A percentile compares a stretch with the other conserved stretches of the same genome.
phyloP scores from a whole-genome alignment of 192 early-diverging fungal species.

The Coemansia sp. region DNA sequence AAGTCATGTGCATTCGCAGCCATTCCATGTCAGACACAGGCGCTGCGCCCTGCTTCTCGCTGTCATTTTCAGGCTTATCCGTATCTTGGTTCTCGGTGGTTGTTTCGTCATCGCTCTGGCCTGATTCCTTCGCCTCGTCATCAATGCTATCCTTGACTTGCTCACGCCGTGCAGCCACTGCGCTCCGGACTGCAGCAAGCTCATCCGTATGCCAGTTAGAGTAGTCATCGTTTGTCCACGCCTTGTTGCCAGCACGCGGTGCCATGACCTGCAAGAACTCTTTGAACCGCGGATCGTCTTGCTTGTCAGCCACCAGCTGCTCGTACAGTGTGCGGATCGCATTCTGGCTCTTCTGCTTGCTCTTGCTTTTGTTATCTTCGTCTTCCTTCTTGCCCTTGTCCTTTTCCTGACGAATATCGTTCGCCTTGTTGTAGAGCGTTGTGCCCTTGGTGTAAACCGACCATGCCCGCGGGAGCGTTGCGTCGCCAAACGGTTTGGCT shows the following conservation, averaged over 20 bases:
- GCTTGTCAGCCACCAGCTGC: conserved; percentile 54
- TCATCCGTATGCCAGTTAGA: conserved; percentile 41
- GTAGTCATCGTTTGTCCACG: conserved; percentile 56
- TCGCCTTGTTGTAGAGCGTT: conserved; percentile 63
- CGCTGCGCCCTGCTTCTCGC: conserved; percentile 29
- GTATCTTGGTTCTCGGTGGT: background rate
- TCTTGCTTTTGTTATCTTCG: conserved; percentile 14
- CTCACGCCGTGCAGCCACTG: conserved; percentile 44
- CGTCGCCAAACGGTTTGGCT: conserved; percentile 86
- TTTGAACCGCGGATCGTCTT: conserved; percentile 78
- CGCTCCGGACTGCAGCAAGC: conserved; percentile 32
- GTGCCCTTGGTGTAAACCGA: conserved; percentile 83
- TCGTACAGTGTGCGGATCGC: conserved; percentile 42
- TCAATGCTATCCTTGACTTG: conserved; percentile 47
- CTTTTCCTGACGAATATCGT: conserved; percentile 16
- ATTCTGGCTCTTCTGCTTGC: conserved; percentile 46
- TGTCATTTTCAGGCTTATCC: conserved; percentile 23
- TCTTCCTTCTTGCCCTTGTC: conserved; percentile 23
- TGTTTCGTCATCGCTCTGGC: conserved; percentile 39
- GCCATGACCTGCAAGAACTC: conserved; percentile 92
- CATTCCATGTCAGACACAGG: conserved; percentile 66
- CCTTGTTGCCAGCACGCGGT: conserved; percentile 70
- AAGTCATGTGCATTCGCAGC: conserved; percentile 65
- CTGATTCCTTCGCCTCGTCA: conserved; percentile 27
- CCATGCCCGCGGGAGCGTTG: conserved; percentile 85